Evolutionary conservation across 176 grass and related monocot species (phyloP).

Genomic region (Stipa capillata): DNA sequence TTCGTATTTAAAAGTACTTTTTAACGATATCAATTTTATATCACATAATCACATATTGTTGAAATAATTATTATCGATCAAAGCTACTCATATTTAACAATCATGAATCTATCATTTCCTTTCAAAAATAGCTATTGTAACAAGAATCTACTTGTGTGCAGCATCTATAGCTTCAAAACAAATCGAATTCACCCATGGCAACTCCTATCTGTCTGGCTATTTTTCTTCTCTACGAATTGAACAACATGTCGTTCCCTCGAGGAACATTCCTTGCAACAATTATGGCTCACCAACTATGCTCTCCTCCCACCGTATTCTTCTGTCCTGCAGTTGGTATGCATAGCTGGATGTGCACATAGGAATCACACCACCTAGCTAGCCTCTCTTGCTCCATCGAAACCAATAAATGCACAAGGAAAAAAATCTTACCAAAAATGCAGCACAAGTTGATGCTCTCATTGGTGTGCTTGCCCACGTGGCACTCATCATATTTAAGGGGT

Average conservation of each 20-base stretch:
- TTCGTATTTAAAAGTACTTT: too few species aligned
- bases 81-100: too few species aligned
- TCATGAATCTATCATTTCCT: too few species aligned
- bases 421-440: not conserved
- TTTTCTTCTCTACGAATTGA: too few species aligned
- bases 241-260: too few species aligned
- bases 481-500: not conserved
- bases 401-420: not conserved
- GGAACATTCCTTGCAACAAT: conserved; percentile 26
- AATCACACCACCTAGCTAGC: not conserved
- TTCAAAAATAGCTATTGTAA: too few species aligned
- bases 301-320: not conserved
- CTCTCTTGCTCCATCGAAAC: not conserved
- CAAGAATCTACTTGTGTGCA: too few species aligned
- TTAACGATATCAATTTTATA: too few species aligned
- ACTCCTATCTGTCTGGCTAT: not conserved
- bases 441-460: not conserved
- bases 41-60: too few species aligned
- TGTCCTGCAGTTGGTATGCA: not conserved
- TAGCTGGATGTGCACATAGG: conserved; percentile 10
- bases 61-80: too few species aligned
- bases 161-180: too few species aligned
- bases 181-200: not conserved
- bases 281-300: conserved; percentile 24
- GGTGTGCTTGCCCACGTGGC: not conserved